These are phyloP conservation scores for Cryptococcus neoformans DNA, from an alignment of 1,284 basidiomycete genomes.

Conservation along the genomic window DNA sequence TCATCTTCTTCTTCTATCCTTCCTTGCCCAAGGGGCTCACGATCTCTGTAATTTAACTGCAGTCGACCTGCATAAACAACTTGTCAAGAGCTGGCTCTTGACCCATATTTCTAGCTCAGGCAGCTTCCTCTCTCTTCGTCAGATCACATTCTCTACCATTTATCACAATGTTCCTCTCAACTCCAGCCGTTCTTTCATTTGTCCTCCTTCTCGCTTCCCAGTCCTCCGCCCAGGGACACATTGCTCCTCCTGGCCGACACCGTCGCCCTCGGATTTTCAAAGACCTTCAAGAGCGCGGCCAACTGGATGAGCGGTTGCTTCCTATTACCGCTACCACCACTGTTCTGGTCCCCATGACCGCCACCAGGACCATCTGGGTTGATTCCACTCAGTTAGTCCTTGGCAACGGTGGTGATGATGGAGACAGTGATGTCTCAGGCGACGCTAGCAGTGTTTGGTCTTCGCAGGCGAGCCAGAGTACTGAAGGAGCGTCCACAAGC, in stretches of 20 bases:
- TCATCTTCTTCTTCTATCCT: no score
- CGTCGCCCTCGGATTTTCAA: slow-evolving; percentile 3
- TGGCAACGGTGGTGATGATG: slow-evolving; percentile 1
- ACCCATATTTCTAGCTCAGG: slow-evolving; percentile 7
- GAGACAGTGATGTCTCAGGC: background rate
- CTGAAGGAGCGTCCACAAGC: background rate
- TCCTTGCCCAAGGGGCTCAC: no score
- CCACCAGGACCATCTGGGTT: slow-evolving; percentile 44
- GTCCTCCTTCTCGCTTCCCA: slow-evolving; percentile 4
- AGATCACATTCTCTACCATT: slow-evolving; percentile 4
- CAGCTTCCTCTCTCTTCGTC: slow-evolving; percentile 1
- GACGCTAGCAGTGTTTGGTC: background rate
- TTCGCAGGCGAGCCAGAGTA: background rate
- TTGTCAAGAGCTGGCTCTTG: slow-evolving; percentile 8
- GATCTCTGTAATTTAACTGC: background rate
- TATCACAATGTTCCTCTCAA: slow-evolving; percentile 7
- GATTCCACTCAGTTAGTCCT: slow-evolving; percentile 30
- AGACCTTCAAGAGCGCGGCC: background rate
- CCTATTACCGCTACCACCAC: slow-evolving; percentile 48
- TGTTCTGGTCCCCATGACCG: slow-evolving; percentile 37
- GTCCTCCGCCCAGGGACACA: slow-evolving; percentile 8
- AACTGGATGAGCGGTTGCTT: slow-evolving; percentile 36
- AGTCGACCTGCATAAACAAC: slow-evolving; percentile 13
- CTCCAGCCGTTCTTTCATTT: background rate
- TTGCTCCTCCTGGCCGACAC: slow-evolving; percentile 11